Percentiles rank a stretch among this genome's conserved stretches.
Conservation (phyloP, 345 rosid genomes). For the Euphorbia tirucalli region DNA sequence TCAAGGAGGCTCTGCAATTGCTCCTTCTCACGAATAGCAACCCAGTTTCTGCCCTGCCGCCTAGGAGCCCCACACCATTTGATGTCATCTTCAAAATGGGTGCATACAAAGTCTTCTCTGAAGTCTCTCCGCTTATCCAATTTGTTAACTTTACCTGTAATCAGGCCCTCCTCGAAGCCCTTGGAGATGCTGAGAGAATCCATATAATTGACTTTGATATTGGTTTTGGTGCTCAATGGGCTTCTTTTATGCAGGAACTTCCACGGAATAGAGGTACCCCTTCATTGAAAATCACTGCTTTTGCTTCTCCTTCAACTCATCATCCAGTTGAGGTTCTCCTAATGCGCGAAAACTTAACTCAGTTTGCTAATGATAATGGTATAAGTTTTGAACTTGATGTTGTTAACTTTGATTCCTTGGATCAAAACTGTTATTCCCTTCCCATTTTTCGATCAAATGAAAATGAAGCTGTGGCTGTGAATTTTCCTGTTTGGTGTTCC, state of each 20-base stretch:
- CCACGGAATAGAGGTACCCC: slow-evolving; percentile 44
- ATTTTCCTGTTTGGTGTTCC: slow-evolving; percentile 46
- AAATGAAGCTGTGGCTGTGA: slow-evolving; percentile 48
- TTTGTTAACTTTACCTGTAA: slow-evolving; percentile 54
- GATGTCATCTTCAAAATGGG: slow-evolving; percentile 52
- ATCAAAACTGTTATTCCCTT: slow-evolving; percentile 33
- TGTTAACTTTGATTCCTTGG: slow-evolving; percentile 42
- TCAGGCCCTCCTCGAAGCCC: slow-evolving; percentile 53
- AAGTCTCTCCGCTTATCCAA: slow-evolving; percentile 51
- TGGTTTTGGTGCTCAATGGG: slow-evolving; percentile 65
- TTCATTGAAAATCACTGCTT: slow-evolving; percentile 49
- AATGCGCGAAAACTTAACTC: slow-evolving; percentile 47
- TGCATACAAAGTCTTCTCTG: slow-evolving; percentile 52
- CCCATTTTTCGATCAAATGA: slow-evolving; percentile 39
- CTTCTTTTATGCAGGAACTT: slow-evolving; percentile 62
- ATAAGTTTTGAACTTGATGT: slow-evolving; percentile 50
- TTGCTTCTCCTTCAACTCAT: slow-evolving; percentile 48
- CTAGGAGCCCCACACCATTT: slow-evolving; percentile 34
- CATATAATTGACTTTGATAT: slow-evolving; percentile 59
- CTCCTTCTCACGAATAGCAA: slow-evolving; percentile 35
- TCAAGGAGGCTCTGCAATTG: slow-evolving; percentile 60
- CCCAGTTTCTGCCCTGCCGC: slow-evolving; percentile 32
- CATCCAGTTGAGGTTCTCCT: slow-evolving; percentile 46
- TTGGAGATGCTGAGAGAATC: slow-evolving; percentile 38
- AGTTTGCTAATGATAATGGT: slow-evolving; percentile 49